Percentiles rank a stretch among this genome's conserved stretches.
phyloP scores from a whole-genome alignment of 768 basidiomycete genomes.

The Cyclocybe aegerita region DNA sequence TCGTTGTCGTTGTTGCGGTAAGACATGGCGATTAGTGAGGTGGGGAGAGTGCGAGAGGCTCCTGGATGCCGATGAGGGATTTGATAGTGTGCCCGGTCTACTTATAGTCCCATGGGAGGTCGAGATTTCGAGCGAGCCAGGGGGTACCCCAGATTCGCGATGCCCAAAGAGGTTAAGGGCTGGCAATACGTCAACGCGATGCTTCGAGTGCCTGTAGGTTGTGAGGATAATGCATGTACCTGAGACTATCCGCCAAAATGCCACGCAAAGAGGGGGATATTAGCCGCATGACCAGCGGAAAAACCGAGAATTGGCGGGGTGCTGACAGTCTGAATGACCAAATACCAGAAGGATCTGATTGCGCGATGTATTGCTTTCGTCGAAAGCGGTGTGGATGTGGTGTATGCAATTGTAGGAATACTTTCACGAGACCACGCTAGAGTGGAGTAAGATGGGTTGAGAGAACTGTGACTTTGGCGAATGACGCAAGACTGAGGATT shows the following conservation, averaged over 20 bases:
- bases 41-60: neutral
- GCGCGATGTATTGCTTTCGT: neutral
- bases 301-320: neutral
- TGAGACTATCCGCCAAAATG: neutral
- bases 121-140: neutral
- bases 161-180: neutral
- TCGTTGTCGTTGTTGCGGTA: conserved; percentile 20
- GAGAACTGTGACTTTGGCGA: no score
- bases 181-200: neutral
- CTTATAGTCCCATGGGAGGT: no score
- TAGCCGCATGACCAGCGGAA: conserved; percentile 9
- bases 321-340: conserved; percentile 14
- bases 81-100: neutral
- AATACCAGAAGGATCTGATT: neutral
- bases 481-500: no score
- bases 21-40: conserved; percentile 16
- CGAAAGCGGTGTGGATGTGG: neutral
- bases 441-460: no score
- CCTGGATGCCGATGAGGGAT: neutral
- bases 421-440: no score
- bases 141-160: no score
- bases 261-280: neutral
- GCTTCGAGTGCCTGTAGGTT: conserved; percentile 8
- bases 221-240: neutral
- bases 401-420: no score